These are phyloP conservation scores for Sequoiadendron giganteum DNA, from an alignment of 75 land plant genomes.

Conservation along the genomic window DNA sequence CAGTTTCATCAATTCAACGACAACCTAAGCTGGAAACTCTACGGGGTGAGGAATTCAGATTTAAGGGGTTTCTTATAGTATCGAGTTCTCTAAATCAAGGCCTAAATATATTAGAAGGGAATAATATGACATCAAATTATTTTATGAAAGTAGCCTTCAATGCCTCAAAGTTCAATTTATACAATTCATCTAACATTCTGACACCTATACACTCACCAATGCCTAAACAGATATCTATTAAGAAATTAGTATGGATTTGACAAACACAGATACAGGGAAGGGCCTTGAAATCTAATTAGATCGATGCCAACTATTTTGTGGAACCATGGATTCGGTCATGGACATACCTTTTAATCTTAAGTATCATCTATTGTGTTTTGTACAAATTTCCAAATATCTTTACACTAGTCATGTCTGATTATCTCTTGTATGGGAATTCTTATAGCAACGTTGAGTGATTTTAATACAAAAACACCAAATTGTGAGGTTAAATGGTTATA, in stretches of 20 bases:
- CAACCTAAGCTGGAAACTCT: slow-evolving; percentile 71
- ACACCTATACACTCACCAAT: neutral
- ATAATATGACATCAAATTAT: neutral
- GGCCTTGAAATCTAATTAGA: too few species aligned
- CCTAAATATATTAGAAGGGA: neutral
- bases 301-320: too few species aligned
- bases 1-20: slow-evolving; percentile 38
- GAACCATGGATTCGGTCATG: neutral
- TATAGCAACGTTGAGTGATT: too few species aligned
- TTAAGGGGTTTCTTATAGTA: neutral
- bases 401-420: neutral
- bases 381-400: neutral
- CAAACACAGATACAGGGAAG: too few species aligned
- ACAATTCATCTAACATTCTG: neutral
- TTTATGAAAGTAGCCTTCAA: neutral
- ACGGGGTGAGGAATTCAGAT: slow-evolving; percentile 36
- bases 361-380: neutral
- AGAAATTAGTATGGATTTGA: neutral
- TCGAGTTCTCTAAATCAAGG: neutral
- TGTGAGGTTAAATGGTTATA: neutral
- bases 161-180: neutral
- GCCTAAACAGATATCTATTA: neutral
- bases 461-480: neutral
- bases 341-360: neutral
- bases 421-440: neutral